phyloP scores from a whole-genome alignment of 2,329 filamentous ascomycete species.

The Fusarium foetens region DNA sequence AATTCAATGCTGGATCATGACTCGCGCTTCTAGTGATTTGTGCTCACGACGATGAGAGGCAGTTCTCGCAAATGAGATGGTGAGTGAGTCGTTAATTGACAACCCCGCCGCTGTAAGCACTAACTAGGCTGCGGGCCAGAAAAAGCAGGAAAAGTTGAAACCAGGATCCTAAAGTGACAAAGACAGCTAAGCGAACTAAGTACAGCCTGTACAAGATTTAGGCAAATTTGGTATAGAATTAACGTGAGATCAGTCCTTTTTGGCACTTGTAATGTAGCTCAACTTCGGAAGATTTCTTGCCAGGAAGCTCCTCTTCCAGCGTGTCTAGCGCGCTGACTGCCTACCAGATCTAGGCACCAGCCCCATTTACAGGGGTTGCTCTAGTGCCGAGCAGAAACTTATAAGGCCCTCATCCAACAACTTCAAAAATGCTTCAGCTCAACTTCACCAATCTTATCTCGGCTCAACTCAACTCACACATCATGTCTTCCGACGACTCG shows the following conservation, averaged over 20 bases:
- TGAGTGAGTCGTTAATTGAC: not conserved
- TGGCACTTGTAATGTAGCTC: fast-evolving
- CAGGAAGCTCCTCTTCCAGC: not conserved
- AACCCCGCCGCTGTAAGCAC: not conserved
- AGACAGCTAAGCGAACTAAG: fast-evolving
- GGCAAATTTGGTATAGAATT: not conserved
- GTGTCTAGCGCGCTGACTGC: not conserved
- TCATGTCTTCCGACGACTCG: not conserved
- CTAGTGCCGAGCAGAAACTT: not conserved
- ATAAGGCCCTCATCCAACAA: not conserved
- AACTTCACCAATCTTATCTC: not conserved
- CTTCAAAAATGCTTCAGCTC: not conserved
- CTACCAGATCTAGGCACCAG: not conserved
- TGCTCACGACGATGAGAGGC: fast-evolving
- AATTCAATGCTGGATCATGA: not conserved
- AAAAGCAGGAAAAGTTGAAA: not conserved
- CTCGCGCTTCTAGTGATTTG: fast-evolving
- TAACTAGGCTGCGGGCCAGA: not conserved
- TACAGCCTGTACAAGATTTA: fast-evolving
- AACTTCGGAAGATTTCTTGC: not conserved
- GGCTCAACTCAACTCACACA: too few species aligned
- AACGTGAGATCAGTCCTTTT: not conserved
- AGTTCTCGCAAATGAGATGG: not conserved
- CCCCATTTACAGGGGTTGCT: not conserved
- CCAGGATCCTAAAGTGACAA: too few species aligned